phyloP scores from a whole-genome alignment of 192 early-diverging fungal species.

The Gryganskiella cystojenkinii region DNA sequence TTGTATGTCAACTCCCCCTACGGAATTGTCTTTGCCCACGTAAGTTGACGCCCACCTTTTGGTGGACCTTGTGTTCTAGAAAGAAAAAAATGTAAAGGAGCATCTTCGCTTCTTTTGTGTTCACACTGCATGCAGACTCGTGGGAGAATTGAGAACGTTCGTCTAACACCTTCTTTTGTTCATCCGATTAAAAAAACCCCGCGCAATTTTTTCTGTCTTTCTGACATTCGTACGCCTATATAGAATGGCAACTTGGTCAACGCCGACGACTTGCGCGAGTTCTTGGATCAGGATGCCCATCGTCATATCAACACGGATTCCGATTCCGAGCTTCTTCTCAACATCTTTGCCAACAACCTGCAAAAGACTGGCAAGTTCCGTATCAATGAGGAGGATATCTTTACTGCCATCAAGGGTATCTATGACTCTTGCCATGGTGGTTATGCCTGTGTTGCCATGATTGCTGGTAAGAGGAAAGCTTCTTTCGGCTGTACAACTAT shows the following conservation, averaged over 20 bases:
- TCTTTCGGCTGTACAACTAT: too few relatives aligned
- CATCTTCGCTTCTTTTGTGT: too few relatives aligned
- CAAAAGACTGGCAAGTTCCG: constrained; percentile 97
- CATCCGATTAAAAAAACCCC: constrained; percentile 5
- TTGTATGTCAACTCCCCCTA: constrained; percentile 99
- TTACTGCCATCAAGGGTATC: constrained; percentile 87
- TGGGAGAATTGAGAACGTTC: background rate
- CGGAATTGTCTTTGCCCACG: constrained; percentile 95
- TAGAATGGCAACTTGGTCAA: constrained; percentile 99
- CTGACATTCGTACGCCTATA: background rate
- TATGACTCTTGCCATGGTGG: constrained; percentile 89
- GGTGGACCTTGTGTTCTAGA: too few relatives aligned
- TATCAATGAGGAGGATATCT: constrained; percentile 99
- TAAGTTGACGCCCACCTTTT: constrained; percentile 64
- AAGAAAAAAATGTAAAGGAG: too few relatives aligned
- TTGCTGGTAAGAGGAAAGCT: constrained; percentile 76
- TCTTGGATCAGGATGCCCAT: constrained; percentile 95
- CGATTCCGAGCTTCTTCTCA: constrained; percentile 97
- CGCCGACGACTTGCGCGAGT: constrained; percentile 86
- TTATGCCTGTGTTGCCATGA: constrained; percentile 96
- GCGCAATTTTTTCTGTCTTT: background rate
- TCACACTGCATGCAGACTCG: too few relatives aligned
- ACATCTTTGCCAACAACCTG: constrained; percentile 97
- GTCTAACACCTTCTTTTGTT: constrained; percentile 1
- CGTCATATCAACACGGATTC: constrained; percentile 99